Evolutionary conservation across 202 grass and related monocot species (phyloP).

Genomic region (Digitaria exilis): DNA sequence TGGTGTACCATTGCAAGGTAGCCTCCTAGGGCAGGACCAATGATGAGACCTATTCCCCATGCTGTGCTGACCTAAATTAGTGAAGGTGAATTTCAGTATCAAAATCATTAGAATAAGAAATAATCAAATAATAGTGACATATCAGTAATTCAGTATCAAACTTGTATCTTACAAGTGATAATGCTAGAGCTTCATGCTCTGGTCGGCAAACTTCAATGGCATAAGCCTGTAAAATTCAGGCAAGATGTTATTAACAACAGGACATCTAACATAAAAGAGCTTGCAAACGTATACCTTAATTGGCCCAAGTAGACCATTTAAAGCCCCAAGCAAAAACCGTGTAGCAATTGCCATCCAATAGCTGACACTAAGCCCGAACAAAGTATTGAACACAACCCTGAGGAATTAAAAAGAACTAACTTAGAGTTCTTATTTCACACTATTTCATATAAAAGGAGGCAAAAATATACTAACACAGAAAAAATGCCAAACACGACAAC

Average conservation of each 20-base stretch:
- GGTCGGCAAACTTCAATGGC: conserved; percentile 68
- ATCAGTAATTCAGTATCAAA: background rate
- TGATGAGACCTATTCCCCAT: conserved; percentile 55
- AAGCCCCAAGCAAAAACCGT: conserved; percentile 56
- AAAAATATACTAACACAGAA: conserved; percentile 50
- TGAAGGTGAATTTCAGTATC: background rate
- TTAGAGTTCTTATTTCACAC: background rate
- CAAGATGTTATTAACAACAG: background rate
- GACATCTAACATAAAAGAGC: background rate
- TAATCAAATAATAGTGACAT: background rate
- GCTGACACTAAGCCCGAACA: conserved; percentile 64
- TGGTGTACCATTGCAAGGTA: conserved; percentile 52
- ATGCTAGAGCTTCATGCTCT: conserved; percentile 63
- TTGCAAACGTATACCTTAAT: conserved; percentile 51
- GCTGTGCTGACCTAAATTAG: conserved; percentile 52
- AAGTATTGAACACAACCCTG: conserved; percentile 70
- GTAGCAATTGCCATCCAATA: conserved; percentile 80
- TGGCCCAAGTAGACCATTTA: conserved; percentile 66
- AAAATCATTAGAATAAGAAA: background rate
- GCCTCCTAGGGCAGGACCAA: conserved; percentile 70
- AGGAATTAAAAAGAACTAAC: conserved; percentile 14
- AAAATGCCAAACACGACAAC: conserved; percentile 61
- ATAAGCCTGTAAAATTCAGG: conserved; percentile 56
- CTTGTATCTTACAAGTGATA: conserved; percentile 61
- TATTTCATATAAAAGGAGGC: background rate